Evolutionary conservation across 2,329 filamentous ascomycete genomes (phyloP).

Genomic region (Raffaelea albimanens): DNA sequence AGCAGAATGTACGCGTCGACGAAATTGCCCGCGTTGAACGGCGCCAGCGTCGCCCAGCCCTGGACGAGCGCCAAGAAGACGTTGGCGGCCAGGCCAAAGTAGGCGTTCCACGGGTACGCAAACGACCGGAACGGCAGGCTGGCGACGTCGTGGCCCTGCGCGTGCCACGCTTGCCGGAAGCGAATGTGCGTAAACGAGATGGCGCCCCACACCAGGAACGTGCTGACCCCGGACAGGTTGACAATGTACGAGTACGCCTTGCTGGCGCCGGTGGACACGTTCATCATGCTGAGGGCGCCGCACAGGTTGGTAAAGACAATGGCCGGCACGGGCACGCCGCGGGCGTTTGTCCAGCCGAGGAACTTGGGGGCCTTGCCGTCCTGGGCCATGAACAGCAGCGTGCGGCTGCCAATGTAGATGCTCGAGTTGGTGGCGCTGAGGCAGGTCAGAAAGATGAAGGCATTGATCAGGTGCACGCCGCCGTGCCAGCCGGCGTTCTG

Average conservation of each 20-base stretch:
- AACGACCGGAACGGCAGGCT: conserved; percentile 47
- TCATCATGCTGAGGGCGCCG: conserved; percentile 67
- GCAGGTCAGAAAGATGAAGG: conserved; percentile 65
- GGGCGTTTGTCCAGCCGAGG: conserved; percentile 56
- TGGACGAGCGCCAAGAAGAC: conserved; percentile 51
- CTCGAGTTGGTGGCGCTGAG: conserved; percentile 64
- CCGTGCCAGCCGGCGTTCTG: conserved; percentile 64
- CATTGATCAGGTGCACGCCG: conserved; percentile 69
- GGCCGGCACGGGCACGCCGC: conserved; percentile 52
- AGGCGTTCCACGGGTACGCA: conserved; percentile 48
- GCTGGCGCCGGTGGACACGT: conserved; percentile 55
- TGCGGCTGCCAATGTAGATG: conserved; percentile 69
- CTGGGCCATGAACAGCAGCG: conserved; percentile 67
- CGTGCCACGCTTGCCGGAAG: conserved; percentile 55
- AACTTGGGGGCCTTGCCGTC: conserved; percentile 61
- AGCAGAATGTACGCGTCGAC: conserved; percentile 55
- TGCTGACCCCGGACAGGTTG: conserved; percentile 59
- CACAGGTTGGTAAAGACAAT: conserved; percentile 62
- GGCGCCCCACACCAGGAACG: conserved; percentile 62
- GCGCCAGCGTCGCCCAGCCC: conserved; percentile 50
- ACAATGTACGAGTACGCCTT: conserved; percentile 61
- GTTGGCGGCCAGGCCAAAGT: conserved; percentile 48
- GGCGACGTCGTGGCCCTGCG: conserved; percentile 43
- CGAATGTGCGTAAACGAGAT: conserved; percentile 65
- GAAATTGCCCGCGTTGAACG: conserved; percentile 49